Base-by-base conservation (phyloP, 192 early-diverging fungal species). In the Radiomyces spectabilis region DNA sequence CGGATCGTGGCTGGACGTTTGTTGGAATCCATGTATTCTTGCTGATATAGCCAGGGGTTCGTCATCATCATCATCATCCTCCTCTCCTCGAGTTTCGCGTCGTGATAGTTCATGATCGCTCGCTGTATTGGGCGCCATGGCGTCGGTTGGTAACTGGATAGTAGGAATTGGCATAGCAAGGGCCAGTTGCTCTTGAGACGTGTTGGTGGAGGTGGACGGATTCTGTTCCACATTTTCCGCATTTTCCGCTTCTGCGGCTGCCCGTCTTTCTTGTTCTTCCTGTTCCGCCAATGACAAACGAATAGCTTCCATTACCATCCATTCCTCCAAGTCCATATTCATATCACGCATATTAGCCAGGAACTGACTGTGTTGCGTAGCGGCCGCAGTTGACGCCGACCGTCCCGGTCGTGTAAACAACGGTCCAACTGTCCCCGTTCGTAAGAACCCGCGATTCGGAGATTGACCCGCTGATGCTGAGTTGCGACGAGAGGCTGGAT, bases 281-380 rank as follows among this genome's bases (percentile, higher is more conserved):
- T 78, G 66, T 50, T 84, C 87, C 43, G 74, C 66, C 35, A 93
- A 59, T 57, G 83, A 86, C 51, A 83, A 66, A 34, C 93, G 68
- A 25, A 97, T 89, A 1, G 94, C 94, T 65, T 95, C 89, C 78
- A 93, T 85, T 1, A 97, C 61, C 92, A 97, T 85, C 57, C 90
- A 66, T 53, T 97, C 94, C 51, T 97, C 93, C 22, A 97, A 52
- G 53, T 97, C 87, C 15, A 82, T 82, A 21, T 85, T 90, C 61
- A 90, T 85, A 37, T 80, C 72, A 19, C 83, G 67, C 84, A 92
- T 84, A 0, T 84, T 89, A 0, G 68, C 52, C 6, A 82, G 44
- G 33, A 84, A 86, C 21, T 70, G 64, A 45, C 65, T 63, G 43
- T 86, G 84, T 61, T 85, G 80, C 2, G 69, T 61, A 3, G 75